Evolutionary conservation across 495 filamentous ascomycete genomes (phyloP).

Genomic region (Lineolata rhizophorae): DNA sequence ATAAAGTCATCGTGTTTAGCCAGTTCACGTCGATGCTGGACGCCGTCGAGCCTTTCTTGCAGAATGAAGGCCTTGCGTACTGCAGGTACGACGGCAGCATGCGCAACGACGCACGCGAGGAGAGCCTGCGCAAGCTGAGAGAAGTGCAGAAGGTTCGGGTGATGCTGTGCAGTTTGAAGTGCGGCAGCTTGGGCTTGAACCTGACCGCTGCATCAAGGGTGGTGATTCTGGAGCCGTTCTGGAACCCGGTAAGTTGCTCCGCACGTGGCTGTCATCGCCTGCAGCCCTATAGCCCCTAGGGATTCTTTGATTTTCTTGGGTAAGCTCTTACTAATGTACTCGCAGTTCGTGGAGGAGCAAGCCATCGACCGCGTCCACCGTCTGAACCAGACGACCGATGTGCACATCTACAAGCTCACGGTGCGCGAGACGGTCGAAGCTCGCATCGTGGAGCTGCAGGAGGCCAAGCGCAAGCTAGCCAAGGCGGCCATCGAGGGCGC

Average conservation of each 20-base stretch:
- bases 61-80: conserved; percentile 44
- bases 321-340: conserved; percentile 10
- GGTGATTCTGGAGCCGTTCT: conserved; percentile 91
- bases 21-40: conserved; percentile 97
- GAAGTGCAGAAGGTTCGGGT: conserved; percentile 52
- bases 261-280: not conserved
- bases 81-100: conserved; percentile 90
- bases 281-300: no score
- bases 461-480: conserved; percentile 76
- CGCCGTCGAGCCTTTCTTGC: conserved; percentile 81
- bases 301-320: no score
- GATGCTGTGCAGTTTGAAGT: conserved; percentile 78
- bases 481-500: conserved; percentile 62
- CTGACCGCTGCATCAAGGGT: conserved; percentile 84
- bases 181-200: conserved; percentile 82
- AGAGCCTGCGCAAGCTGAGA: conserved; percentile 51
- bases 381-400: conserved; percentile 82
- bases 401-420: conserved; percentile 83
- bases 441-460: conserved; percentile 74
- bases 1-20: conserved; percentile 97
- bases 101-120: conserved; percentile 83
- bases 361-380: conserved; percentile 96
- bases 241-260: conserved; percentile 56
- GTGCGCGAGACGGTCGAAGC: conserved; percentile 73
- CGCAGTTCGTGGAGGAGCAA: conserved; percentile 84